Percentiles rank a stretch among this genome's conserved stretches.
Evolutionary conservation across 139 green algal genomes (phyloP).

Genomic region (Pleodorina starrii): DNA sequence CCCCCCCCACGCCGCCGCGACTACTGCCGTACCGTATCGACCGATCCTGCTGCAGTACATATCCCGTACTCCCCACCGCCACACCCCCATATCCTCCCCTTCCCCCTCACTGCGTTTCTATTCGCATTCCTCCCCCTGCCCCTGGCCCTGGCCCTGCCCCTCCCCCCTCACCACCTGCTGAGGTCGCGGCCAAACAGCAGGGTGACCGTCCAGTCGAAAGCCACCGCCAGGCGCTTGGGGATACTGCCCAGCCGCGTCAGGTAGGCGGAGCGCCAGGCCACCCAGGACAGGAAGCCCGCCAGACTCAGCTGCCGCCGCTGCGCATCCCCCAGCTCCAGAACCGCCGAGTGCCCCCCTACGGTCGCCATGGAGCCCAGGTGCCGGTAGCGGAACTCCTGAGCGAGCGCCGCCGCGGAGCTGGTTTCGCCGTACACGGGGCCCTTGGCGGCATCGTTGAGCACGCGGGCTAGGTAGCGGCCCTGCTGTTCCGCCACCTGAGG

Average conservation of each 20-base stretch:
- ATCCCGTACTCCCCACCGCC: no score
- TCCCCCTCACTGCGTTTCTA: no score
- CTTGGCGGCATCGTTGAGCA: slow-evolving; percentile 76
- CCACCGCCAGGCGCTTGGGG: slow-evolving; percentile 64
- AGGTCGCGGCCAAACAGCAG: slow-evolving; percentile 53
- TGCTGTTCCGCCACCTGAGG: slow-evolving; percentile 94
- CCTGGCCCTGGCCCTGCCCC: not conserved
- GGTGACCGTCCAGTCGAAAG: slow-evolving; percentile 53
- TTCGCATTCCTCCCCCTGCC: not conserved
- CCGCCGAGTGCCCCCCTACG: slow-evolving; percentile 66
- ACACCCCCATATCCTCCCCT: no score
- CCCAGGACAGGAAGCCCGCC: slow-evolving; percentile 62
- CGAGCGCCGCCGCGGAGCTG: not conserved
- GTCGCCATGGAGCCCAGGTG: slow-evolving; percentile 80
- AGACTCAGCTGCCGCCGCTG: slow-evolving; percentile 13
- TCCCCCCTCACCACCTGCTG: slow-evolving; percentile 37
- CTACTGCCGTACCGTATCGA: no score
- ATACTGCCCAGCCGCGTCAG: slow-evolving; percentile 82
- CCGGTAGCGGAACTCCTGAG: slow-evolving; percentile 58
- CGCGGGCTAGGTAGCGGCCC: slow-evolving; percentile 85
- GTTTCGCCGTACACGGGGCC: slow-evolving; percentile 1
- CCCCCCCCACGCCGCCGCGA: no score
- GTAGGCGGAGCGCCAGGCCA: slow-evolving; percentile 88
- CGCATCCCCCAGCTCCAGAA: slow-evolving; percentile 64
- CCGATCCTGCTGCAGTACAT: no score